Evolutionary conservation across 441 rosid species (phyloP), one percentile per base, ranked within the genome.

Genomic region (Flueggea neowawraea): DNA sequence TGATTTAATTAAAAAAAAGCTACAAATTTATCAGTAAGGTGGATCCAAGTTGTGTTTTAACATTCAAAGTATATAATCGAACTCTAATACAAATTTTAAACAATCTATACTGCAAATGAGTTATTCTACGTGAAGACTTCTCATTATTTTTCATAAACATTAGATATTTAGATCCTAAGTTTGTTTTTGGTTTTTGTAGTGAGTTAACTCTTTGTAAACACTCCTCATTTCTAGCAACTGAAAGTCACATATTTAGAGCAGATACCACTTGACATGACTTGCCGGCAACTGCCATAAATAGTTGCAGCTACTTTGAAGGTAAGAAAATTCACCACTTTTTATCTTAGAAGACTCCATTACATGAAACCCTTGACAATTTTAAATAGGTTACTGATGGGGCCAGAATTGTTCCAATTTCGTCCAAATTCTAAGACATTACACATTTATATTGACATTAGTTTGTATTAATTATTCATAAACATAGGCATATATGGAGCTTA

Each of bases 291-390:
- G n/a, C 55, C 4, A 51, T 17, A 51, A 53, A 22, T 55, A 28
- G 3, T 28, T 54, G 52, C 17, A 33, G 50, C 7, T n/a, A 1
- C 43, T 36, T 65, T 52, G 9, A 51, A 31, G 63, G 16, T 57
- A 2, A 51, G 64, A 31, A 56, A 55, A 56, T n/a, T 52, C 58
- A 52, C 51, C 2, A 57, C 14, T 52, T 36, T 49, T 47, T 60
- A 54, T 39, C 69, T 69, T 60, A 50, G 28, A 64, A 60, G 60
- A 11, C 36, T 54, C 2, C 28, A 60, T 47, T 7, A 62, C 5
- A 60, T 45, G 1, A 39, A 49, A n/a, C n/a, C 11, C 14, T 50
- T n/a, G 44, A 36, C 7, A 53, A 33, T 50, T 53, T 49, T 11
- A 57, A 48, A 49, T 65, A 62, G 0, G 31, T 16, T 52, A 2